phyloP scores from a whole-genome alignment of 2,329 filamentous ascomycete genomes.

The Curvularia hawaiiensis region DNA sequence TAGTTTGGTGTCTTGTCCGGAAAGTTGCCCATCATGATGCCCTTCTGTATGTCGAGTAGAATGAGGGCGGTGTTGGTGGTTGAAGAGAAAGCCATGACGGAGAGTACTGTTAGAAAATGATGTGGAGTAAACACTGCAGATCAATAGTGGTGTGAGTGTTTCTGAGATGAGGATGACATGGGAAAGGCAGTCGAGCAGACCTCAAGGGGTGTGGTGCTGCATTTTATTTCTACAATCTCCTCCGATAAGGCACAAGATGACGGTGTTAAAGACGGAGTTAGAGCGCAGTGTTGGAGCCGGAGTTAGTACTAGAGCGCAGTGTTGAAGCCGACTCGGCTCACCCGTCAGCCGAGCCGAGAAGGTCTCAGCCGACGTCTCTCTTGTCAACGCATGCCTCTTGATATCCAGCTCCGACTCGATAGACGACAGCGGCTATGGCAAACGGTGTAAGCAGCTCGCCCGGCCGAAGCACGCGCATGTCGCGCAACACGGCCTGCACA shows the following conservation, averaged over 20 bases:
- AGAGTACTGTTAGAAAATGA: neutral
- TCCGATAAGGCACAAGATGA: neutral
- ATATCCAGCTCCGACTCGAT: neutral
- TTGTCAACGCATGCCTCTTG: neutral
- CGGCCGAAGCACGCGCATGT: neutral
- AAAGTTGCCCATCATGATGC: slow-evolving; percentile 1
- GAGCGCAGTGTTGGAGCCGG: too few species aligned
- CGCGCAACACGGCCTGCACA: neutral
- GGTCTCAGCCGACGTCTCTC: neutral
- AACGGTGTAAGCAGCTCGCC: neutral
- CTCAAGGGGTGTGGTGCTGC: neutral
- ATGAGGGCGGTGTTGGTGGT: neutral
- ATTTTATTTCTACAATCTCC: neutral
- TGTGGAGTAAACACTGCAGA: neutral
- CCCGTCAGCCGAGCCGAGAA: neutral
- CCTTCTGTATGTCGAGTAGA: neutral
- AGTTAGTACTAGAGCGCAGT: too few species aligned
- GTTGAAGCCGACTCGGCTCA: neutral
- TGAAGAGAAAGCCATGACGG: neutral
- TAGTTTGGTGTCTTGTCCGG: neutral
- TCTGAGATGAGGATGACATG: neutral
- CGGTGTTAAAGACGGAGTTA: too few species aligned
- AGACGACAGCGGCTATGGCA: neutral
- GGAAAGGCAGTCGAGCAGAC: neutral
- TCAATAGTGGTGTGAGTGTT: neutral